A percentile compares a stretch with the other conserved stretches of the same genome.
phyloP scores from a whole-genome alignment of 202 grass and related monocot genomes.

The Miscanthus sacchariflorus region DNA sequence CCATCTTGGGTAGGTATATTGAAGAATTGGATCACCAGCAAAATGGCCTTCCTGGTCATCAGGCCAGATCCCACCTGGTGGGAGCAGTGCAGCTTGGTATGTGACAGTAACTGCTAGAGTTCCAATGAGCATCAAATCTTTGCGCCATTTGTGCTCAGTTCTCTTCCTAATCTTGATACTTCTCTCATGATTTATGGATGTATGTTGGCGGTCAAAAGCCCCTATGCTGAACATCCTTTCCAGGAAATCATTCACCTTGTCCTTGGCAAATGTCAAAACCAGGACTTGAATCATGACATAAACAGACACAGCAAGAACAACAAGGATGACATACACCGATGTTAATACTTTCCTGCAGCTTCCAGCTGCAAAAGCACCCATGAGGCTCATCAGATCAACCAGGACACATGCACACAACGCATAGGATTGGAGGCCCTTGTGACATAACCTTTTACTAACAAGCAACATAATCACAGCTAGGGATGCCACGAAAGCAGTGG shows the following conservation, averaged over 20 bases:
- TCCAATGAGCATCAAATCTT: constrained; percentile 62
- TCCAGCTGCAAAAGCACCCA: constrained; percentile 62
- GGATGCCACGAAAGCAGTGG: constrained; percentile 58
- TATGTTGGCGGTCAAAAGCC: not conserved
- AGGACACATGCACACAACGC: constrained; percentile 31
- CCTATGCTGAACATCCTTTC: not conserved
- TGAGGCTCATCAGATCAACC: constrained; percentile 48
- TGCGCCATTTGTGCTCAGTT: constrained; percentile 54
- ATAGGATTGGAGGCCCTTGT: not conserved
- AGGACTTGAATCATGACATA: not conserved
- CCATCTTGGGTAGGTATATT: constrained; percentile 31
- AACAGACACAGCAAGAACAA: constrained; percentile 8
- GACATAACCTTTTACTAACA: constrained; percentile 52
- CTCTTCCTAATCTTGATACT: not conserved
- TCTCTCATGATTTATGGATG: not conserved
- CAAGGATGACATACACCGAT: constrained; percentile 56
- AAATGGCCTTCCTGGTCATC: constrained; percentile 1
- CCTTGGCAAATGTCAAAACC: constrained; percentile 43
- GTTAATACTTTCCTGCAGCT: constrained; percentile 45
- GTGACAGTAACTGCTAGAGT: constrained; percentile 21
- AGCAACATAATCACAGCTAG: constrained; percentile 68
- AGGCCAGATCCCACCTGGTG: not conserved
- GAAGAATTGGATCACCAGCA: not conserved
- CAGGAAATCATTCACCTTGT: not conserved
- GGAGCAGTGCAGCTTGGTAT: not conserved